A percentile compares a stretch with the other conserved stretches of the same genome.
These are phyloP conservation scores for Phytophthora colocasiae DNA, from an alignment of 352 stramenopile species.

Conservation along the genomic window DNA sequence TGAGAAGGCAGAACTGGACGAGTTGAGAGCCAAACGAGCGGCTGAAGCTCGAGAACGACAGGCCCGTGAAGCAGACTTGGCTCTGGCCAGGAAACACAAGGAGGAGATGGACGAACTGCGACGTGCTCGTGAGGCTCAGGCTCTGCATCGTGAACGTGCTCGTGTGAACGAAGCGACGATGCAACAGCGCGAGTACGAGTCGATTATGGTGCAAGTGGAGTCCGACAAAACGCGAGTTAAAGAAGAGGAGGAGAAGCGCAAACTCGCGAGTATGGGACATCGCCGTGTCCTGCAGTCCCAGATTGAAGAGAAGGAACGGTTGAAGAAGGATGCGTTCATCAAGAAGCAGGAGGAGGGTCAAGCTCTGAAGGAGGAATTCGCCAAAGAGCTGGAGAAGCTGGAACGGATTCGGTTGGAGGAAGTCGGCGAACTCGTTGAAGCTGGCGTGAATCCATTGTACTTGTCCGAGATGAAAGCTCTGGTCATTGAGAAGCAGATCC, in stretches of 20 bases:
- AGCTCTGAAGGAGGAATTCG: conserved; percentile 77
- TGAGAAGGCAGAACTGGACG: conserved; percentile 90
- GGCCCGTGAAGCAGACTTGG: conserved; percentile 84
- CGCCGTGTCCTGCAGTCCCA: conserved; percentile 88
- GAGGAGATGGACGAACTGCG: conserved; percentile 85
- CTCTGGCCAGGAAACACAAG: conserved; percentile 86
- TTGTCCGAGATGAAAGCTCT: conserved; percentile 92
- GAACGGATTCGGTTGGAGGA: conserved; percentile 91
- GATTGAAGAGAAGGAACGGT: conserved; percentile 88
- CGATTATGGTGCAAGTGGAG: conserved; percentile 87
- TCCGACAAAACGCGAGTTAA: conserved; percentile 62
- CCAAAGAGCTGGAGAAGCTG: conserved; percentile 86
- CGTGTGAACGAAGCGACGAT: conserved; percentile 78
- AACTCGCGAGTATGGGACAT: conserved; percentile 72
- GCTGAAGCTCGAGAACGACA: conserved; percentile 90
- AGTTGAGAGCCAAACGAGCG: conserved; percentile 91
- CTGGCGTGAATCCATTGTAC: conserved; percentile 92
- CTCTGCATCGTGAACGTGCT: conserved; percentile 74
- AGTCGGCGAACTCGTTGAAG: conserved; percentile 84
- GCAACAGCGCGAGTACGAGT: conserved; percentile 91
- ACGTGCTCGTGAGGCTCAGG: conserved; percentile 66
- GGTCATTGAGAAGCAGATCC: conserved; percentile 85
- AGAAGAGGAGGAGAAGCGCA: conserved; percentile 68
- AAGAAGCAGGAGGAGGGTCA: conserved; percentile 78
- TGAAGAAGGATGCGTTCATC: conserved; percentile 77